Percentiles rank a stretch among this genome's conserved stretches.
phyloP scores from a whole-genome alignment of 768 basidiomycete genomes.

The Boletales sp. region DNA sequence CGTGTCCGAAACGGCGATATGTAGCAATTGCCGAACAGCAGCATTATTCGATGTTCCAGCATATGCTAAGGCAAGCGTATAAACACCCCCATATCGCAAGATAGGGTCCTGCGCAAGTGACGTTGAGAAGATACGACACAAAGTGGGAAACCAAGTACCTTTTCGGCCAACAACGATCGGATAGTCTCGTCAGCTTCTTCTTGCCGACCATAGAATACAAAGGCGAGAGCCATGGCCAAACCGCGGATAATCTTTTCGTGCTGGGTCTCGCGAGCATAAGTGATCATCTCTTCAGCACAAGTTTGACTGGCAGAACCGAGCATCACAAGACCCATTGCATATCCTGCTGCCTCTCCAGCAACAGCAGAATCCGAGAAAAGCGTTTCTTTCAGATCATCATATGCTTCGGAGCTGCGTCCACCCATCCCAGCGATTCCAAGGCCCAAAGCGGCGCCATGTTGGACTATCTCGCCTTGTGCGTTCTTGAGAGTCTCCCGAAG shows the following conservation, averaged over 20 bases:
- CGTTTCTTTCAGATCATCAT: slow-evolving; percentile 85
- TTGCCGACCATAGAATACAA: slow-evolving; percentile 89
- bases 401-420: slow-evolving; percentile 81
- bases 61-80: slow-evolving; percentile 93
- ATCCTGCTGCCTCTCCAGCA: slow-evolving; percentile 93
- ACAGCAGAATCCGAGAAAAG: slow-evolving; percentile 95
- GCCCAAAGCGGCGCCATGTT: slow-evolving; percentile 95
- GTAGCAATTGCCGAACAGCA: slow-evolving; percentile 86
- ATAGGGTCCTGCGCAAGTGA: slow-evolving; percentile 75
- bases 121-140: not conserved
- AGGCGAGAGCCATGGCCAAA: slow-evolving; percentile 87
- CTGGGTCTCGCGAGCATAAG: slow-evolving; percentile 95
- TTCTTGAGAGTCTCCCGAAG: slow-evolving; percentile 76
- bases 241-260: slow-evolving; percentile 99
- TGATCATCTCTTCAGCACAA: slow-evolving; percentile 89
- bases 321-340: slow-evolving; percentile 98
- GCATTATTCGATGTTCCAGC: slow-evolving; percentile 94
- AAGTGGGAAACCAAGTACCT: slow-evolving; percentile 47
- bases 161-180: slow-evolving; percentile 74
- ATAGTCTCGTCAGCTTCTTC: slow-evolving; percentile 90
- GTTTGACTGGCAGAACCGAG: slow-evolving; percentile 84
- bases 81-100: slow-evolving; percentile 95
- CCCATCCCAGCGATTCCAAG: slow-evolving; percentile 97
- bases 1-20: slow-evolving; percentile 97
- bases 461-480: slow-evolving; percentile 81